Conservation (phyloP, 2,329 filamentous ascomycete species). For the Calonectria naviculata region DNA sequence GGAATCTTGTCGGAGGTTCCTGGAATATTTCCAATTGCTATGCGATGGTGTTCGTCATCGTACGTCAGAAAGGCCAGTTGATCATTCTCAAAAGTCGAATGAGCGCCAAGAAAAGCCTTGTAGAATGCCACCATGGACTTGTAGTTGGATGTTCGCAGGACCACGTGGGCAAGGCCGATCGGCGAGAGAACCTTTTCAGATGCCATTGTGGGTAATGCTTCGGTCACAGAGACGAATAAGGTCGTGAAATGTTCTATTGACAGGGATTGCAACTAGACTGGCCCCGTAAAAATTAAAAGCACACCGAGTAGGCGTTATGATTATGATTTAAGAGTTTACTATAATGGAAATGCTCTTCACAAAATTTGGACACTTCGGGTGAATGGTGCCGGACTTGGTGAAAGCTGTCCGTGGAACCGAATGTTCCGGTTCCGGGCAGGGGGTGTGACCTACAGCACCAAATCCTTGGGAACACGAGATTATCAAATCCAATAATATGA, state of each 20-base stretch:
- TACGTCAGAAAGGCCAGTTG: not conserved
- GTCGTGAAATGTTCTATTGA: not conserved
- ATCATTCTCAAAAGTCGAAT: not conserved
- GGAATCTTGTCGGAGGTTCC: not conserved
- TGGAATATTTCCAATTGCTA: not conserved
- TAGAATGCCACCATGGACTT: constrained; percentile 6
- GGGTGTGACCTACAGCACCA: not conserved
- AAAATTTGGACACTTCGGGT: no score
- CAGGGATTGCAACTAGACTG: not conserved
- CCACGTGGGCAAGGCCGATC: not conserved
- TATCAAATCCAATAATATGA: no score
- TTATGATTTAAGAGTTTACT: no score
- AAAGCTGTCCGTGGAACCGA: not conserved
- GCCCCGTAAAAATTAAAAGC: not conserved
- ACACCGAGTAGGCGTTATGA: not conserved
- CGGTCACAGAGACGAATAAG: not conserved
- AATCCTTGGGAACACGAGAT: not conserved
- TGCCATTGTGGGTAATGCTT: not conserved
- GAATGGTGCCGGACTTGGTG: not conserved
- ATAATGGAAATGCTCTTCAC: not conserved
- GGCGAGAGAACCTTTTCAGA: not conserved
- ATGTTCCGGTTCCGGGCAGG: not conserved
- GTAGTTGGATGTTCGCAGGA: constrained; percentile 5
- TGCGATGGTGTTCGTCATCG: constrained; percentile 11
- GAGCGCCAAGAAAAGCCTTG: constrained; percentile 3